A percentile compares a stretch with the other conserved stretches of the same genome.
Conservation (phyloP, 768 basidiomycete genomes). For the Mycena maculata region DNA sequence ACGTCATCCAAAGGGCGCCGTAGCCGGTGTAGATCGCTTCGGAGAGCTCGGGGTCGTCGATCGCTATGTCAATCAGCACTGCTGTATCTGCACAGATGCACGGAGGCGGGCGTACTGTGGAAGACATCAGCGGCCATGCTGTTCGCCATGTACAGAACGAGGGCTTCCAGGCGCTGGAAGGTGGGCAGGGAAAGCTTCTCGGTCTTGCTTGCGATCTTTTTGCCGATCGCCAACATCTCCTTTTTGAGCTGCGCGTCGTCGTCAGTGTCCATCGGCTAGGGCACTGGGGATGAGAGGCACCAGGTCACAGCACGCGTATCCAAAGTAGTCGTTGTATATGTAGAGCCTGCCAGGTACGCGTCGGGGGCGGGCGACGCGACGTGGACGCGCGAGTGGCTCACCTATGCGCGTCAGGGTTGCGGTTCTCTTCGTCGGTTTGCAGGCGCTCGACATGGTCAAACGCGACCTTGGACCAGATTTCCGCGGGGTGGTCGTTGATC, state of each 20-base stretch:
- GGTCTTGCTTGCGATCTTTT: constrained; percentile 17
- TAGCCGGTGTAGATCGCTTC: constrained; percentile 26
- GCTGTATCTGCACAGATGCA: background rate
- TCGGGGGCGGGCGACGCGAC: background rate
- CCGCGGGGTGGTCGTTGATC: constrained; percentile 20
- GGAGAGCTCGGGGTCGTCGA: constrained; percentile 25
- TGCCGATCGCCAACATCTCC: constrained; percentile 28
- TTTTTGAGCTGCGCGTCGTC: constrained; percentile 25
- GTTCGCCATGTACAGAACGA: constrained; percentile 27
- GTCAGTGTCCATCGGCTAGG: background rate
- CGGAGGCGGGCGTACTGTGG: constrained; percentile 24
- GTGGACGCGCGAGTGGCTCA: constrained; percentile 1
- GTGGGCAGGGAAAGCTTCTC: constrained; percentile 12
- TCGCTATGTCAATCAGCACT: constrained; percentile 4
- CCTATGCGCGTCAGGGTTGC: constrained; percentile 26
- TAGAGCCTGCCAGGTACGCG: background rate
- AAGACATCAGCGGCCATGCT: constrained; percentile 15
- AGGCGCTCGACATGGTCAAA: constrained; percentile 27
- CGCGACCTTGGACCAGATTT: constrained; percentile 27
- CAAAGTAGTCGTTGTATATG: constrained; percentile 32
- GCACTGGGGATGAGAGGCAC: background rate
- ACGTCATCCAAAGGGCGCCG: constrained; percentile 30
- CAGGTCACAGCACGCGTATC: constrained; percentile 29
- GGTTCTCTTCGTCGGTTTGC: constrained; percentile 25
- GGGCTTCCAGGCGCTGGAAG: constrained; percentile 23